phyloP scores from a whole-genome alignment of 495 filamentous ascomycete genomes.

The Penicillium pancosmium region DNA sequence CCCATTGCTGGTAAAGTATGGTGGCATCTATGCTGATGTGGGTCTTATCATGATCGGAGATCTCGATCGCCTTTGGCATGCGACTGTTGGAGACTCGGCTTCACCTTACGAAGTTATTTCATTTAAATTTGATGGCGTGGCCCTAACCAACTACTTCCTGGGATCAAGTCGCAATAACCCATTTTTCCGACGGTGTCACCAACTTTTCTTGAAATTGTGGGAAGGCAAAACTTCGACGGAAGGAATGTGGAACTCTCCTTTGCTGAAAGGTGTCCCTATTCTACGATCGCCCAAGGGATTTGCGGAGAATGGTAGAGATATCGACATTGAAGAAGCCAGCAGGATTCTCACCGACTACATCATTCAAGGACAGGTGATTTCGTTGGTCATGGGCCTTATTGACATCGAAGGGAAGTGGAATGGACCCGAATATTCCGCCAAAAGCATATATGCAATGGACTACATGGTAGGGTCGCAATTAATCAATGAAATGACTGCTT shows the following conservation, averaged over 20 bases:
- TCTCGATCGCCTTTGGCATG: slow-evolving; percentile 52
- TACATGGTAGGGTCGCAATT: slow-evolving; percentile 54
- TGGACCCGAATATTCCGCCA: slow-evolving; percentile 49
- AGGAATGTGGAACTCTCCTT: slow-evolving; percentile 51
- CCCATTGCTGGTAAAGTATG: slow-evolving; percentile 56
- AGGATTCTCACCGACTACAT: slow-evolving; percentile 55
- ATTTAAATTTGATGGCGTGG: slow-evolving; percentile 9
- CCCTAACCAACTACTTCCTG: slow-evolving; percentile 55
- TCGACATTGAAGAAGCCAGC: slow-evolving; percentile 34
- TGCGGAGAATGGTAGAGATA: slow-evolving; percentile 25
- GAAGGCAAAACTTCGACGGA: slow-evolving; percentile 51
- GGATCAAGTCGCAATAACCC: slow-evolving; percentile 43
- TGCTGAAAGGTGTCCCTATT: slow-evolving; percentile 47
- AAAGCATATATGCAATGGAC: slow-evolving; percentile 52
- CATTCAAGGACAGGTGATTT: slow-evolving; percentile 53
- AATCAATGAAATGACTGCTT: slow-evolving; percentile 52
- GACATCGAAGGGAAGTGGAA: slow-evolving; percentile 55
- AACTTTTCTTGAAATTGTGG: slow-evolving; percentile 54
- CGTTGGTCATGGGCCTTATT: slow-evolving; percentile 52
- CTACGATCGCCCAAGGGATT: slow-evolving; percentile 17
- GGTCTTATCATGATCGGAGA: slow-evolving; percentile 59
- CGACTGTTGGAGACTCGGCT: slow-evolving; percentile 44
- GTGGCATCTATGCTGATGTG: slow-evolving; percentile 59
- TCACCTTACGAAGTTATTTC: slow-evolving; percentile 43
- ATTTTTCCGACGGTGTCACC: slow-evolving; percentile 52